Base-by-base conservation (phyloP, 208 protist genomes). In the Herpetomonas muscarum region DNA sequence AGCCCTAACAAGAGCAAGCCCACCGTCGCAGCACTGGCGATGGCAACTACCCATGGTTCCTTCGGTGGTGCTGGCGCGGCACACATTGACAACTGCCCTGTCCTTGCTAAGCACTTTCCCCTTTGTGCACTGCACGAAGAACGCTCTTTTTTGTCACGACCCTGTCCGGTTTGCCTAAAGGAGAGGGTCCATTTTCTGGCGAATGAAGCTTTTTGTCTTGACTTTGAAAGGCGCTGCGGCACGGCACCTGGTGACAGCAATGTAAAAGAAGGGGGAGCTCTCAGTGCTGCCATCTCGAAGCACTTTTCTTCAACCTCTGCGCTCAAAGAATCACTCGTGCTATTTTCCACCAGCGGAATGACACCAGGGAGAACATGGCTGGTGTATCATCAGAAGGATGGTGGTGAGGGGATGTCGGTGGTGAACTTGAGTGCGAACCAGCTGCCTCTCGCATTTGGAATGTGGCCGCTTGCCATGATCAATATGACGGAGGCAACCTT, bases 391-490 rank as follows among this genome's bases (percentile, higher is more conserved):
- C 58, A 51, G 41, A 24, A 69, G 22, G 24, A n/a, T 12, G 49
- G 30, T 17, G 60, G 48, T 1, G 55, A 36, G 3, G 39, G 41
- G n/a, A 32, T 85, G n/a, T 61, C 75, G 6, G 36, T 75, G 3
- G 29, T 90, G n/a, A 77, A 83, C 46, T n/a, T 88, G n/a, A 50
- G 74, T 54, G 39, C 54, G 24, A 62, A 74, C 36, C 69, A 57
- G 29, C 62, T 81, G 3, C 87, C 87, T 9, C 68, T 92, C 1
- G 61, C 57, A 10, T 61, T 84, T 24, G 84, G 84, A 13, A 46
- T 92, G 28, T 94, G 87, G 87, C 87, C 87, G n/a, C 61, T 94
- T 19, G 84, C 79, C 13, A 73, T 87, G 21, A 57, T 91, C 22
- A 74, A 91, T 41, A 63, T 86, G 56, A 85, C 84, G 7, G 84